Evolutionary conservation across 257 asterid genomes (phyloP).

Genomic region (Cinchona pubescens): DNA sequence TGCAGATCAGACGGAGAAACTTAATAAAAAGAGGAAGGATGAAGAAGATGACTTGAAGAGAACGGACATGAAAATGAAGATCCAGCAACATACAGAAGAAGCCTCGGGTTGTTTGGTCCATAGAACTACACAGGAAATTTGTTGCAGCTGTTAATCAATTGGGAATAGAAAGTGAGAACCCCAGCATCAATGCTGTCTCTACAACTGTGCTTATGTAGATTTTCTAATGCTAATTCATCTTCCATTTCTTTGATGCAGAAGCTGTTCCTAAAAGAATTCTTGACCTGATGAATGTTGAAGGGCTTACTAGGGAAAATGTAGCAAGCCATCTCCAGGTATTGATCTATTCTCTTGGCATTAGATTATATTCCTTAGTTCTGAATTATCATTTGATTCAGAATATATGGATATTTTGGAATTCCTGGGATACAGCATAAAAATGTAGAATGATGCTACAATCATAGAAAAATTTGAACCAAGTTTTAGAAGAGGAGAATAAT

Average conservation of each 20-base stretch:
- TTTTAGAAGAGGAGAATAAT: background rate
- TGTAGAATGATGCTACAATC: background rate
- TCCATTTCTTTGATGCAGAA: conserved; percentile 44
- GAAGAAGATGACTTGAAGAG: conserved; percentile 72
- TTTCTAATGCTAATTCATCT: conserved; percentile 3
- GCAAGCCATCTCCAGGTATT: conserved; percentile 96
- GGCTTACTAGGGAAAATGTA: conserved; percentile 83
- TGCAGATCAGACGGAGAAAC: conserved; percentile 48
- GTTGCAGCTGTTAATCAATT: conserved; percentile 76
- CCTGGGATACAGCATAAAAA: background rate
- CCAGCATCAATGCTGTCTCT: conserved; percentile 1
- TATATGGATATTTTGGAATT: background rate
- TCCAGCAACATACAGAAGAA: conserved; percentile 61
- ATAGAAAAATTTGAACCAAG: background rate
- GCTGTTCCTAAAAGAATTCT: conserved; percentile 90
- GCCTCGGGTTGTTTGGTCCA: conserved; percentile 91
- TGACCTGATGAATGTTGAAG: conserved; percentile 82
- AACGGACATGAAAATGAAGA: conserved; percentile 56
- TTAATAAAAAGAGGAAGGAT: conserved; percentile 71
- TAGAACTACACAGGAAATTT: conserved; percentile 86
- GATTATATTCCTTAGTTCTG: background rate
- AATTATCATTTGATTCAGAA: background rate
- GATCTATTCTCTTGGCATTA: conserved; percentile 18
- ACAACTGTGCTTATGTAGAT: conserved; percentile 7
- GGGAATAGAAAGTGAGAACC: conserved; percentile 77